phyloP scores from a whole-genome alignment of 208 protist species.

The Leishmania braziliensis region DNA sequence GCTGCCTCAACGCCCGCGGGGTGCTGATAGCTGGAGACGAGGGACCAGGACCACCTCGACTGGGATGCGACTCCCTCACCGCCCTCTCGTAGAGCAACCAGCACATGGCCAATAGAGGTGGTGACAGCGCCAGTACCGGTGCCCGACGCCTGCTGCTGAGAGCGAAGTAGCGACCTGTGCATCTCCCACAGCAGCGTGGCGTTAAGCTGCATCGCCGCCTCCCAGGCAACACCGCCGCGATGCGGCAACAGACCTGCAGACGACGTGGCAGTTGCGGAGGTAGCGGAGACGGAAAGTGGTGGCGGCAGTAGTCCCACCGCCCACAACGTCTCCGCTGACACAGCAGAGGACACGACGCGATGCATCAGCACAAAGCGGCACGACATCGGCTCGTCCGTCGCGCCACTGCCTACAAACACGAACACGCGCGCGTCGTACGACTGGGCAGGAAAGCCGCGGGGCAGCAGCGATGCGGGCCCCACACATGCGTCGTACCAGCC shows the following conservation, averaged over 20 bases:
- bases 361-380: constrained; percentile 31
- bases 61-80: not conserved
- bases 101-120: constrained; percentile 20
- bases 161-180: constrained; percentile 16
- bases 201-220: constrained; percentile 26
- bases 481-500: constrained; percentile 15
- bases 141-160: not conserved
- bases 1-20: not conserved
- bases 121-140: not conserved
- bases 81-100: constrained; percentile 9
- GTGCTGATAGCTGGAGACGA: constrained; percentile 19
- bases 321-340: not conserved
- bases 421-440: constrained; percentile 14
- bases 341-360: constrained; percentile 23
- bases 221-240: constrained; percentile 22
- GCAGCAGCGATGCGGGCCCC: constrained; percentile 14
- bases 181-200: constrained; percentile 27
- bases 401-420: constrained; percentile 27
- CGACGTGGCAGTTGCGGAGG: not conserved
- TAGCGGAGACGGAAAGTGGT: not conserved
- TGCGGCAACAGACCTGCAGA: not conserved
- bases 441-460: not conserved
- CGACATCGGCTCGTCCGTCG: constrained; percentile 15
- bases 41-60: constrained; percentile 13
- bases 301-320: constrained; percentile 1